A percentile compares a stretch with the other conserved stretches of the same genome.
phyloP scores from a whole-genome alignment of 805 yeast species.

The Zygosaccharomyces kombuchaensis region DNA sequence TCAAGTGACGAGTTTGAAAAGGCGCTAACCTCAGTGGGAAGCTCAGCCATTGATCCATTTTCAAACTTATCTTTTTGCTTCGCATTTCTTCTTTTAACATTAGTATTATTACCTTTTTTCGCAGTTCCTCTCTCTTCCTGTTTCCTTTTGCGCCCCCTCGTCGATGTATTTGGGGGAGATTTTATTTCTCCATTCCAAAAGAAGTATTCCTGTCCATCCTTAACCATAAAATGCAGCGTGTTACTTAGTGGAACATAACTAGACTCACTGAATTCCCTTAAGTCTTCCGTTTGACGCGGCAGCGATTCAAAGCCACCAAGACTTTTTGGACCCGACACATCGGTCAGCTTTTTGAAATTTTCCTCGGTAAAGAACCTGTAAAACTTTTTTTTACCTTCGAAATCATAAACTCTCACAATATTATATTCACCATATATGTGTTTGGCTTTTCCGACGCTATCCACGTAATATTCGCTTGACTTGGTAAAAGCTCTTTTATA shows the following conservation, averaged over 20 bases:
- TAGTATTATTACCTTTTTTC: neutral
- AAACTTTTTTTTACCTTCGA: conserved; percentile 68
- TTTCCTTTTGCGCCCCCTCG: conserved; percentile 19
- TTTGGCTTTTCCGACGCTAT: conserved; percentile 35
- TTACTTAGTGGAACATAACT: conserved; percentile 28
- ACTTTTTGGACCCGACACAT: conserved; percentile 8
- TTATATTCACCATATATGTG: conserved; percentile 32
- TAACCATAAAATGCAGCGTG: conserved; percentile 26
- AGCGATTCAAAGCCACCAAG: neutral
- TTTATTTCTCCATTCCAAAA: conserved; percentile 35
- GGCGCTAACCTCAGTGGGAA: neutral
- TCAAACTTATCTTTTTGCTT: neutral
- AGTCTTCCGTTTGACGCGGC: conserved; percentile 9
- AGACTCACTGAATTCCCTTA: conserved; percentile 23
- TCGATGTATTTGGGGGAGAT: conserved; percentile 14
- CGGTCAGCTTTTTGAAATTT: conserved; percentile 36
- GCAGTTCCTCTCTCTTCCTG: conserved; percentile 3
- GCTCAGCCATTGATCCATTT: neutral
- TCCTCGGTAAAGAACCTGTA: conserved; percentile 56
- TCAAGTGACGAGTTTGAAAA: neutral
- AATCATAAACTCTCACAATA: conserved; percentile 62
- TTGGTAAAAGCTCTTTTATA: conserved; percentile 51
- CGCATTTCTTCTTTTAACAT: neutral
- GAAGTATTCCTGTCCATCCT: conserved; percentile 22
- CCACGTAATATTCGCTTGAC: conserved; percentile 46